Evolutionary conservation across 2,329 filamentous ascomycete species (phyloP).

Genomic region (Mariannaea sp.): DNA sequence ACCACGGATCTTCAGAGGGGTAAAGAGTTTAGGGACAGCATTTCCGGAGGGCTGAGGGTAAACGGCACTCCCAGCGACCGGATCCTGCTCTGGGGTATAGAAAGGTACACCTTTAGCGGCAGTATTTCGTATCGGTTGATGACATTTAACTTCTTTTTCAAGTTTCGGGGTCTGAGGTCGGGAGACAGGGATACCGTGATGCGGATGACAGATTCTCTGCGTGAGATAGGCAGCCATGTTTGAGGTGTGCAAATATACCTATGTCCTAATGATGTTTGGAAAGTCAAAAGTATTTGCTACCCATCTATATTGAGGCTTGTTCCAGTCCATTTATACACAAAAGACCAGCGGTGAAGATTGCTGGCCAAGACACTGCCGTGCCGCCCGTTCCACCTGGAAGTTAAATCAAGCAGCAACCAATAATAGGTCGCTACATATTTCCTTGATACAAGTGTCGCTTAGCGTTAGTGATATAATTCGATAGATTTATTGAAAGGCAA

Average conservation of each 20-base stretch:
- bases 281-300: no score
- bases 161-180: not conserved
- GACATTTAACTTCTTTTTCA: not conserved
- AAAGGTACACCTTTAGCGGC: slow-evolving; percentile 44
- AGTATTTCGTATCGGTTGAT: slow-evolving; percentile 22
- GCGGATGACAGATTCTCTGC: not conserved
- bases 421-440: no score
- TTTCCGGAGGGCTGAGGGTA: slow-evolving; percentile 52
- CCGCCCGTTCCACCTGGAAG: no score
- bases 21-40: slow-evolving; percentile 57
- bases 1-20: slow-evolving; percentile 52
- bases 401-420: no score
- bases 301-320: no score
- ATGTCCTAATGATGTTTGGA: no score
- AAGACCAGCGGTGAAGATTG: no score
- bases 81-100: slow-evolving; percentile 51
- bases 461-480: no score
- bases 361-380: no score
- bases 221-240: not conserved
- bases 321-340: no score
- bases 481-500: no score
- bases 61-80: slow-evolving; percentile 43
- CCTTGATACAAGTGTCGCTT: no score
- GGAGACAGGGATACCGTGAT: not conserved
- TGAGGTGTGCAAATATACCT: not conserved